Conservation (phyloP, 768 basidiomycete species). For the Pleurotus giganteus region DNA sequence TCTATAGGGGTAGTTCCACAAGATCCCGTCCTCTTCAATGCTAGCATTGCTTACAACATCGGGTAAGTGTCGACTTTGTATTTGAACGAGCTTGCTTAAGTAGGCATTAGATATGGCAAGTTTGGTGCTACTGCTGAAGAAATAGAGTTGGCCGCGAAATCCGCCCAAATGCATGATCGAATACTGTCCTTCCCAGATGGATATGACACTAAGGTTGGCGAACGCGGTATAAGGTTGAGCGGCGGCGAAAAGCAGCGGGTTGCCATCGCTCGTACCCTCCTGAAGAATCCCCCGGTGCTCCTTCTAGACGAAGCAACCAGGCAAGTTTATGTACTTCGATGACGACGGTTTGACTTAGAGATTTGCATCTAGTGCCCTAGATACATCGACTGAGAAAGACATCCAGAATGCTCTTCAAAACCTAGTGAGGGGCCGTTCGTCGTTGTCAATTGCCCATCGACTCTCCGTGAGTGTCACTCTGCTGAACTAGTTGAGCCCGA, state of each 20-base stretch:
- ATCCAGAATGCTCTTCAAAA: slow-evolving; percentile 87
- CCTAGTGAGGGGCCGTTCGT: slow-evolving; percentile 69
- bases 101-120: slow-evolving; percentile 63
- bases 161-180: slow-evolving; percentile 86
- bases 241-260: slow-evolving; percentile 92
- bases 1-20: slow-evolving; percentile 92
- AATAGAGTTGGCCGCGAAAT: slow-evolving; percentile 74
- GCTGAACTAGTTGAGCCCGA: slow-evolving; percentile 8
- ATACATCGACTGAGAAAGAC: slow-evolving; percentile 88
- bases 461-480: slow-evolving; percentile 54
- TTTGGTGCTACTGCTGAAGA: slow-evolving; percentile 69
- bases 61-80: slow-evolving; percentile 39
- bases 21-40: slow-evolving; percentile 73
- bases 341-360: neutral
- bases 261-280: slow-evolving; percentile 80
- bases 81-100: slow-evolving; percentile 3
- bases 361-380: slow-evolving; percentile 57
- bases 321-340: slow-evolving; percentile 25
- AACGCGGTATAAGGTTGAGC: slow-evolving; percentile 79
- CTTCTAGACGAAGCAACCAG: slow-evolving; percentile 79
- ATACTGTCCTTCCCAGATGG: slow-evolving; percentile 82
- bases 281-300: slow-evolving; percentile 83
- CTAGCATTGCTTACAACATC: slow-evolving; percentile 71
- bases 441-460: slow-evolving; percentile 78
- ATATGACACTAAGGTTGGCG: slow-evolving; percentile 88